A percentile compares a stretch with the other conserved stretches of the same genome.
These are phyloP conservation scores for Plasmodium reichenowi DNA, from an alignment of 169 alveolate species.

Conservation along the genomic window DNA sequence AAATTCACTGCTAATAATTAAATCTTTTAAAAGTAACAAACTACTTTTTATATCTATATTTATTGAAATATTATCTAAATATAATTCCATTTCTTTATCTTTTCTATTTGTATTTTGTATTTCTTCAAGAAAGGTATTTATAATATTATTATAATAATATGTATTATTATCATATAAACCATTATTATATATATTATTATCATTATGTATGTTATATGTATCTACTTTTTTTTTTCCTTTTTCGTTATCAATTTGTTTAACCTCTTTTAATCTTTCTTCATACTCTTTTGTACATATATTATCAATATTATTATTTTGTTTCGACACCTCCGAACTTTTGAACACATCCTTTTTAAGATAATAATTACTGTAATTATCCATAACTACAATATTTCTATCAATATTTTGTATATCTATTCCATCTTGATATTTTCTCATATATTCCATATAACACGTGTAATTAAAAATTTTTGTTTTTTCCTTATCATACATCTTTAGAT, in stretches of 20 bases:
- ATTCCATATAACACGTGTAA: neutral
- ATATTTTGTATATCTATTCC: neutral
- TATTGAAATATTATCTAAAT: slow-evolving; percentile 39
- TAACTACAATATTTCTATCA: neutral
- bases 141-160: neutral
- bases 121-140: neutral
- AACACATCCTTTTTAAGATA: neutral
- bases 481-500: slow-evolving; percentile 5
- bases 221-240: neutral
- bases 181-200: neutral
- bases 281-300: neutral
- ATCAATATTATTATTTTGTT: neutral
- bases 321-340: neutral
- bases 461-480: neutral
- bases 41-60: slow-evolving; percentile 63
- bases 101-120: neutral
- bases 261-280: neutral
- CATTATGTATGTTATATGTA: neutral
- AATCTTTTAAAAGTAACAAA: slow-evolving; percentile 36
- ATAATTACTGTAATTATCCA: neutral
- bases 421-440: neutral
- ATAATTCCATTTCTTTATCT: slow-evolving; percentile 12
- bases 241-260: neutral
- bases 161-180: neutral
- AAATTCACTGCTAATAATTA: slow-evolving; percentile 60